phyloP scores from a whole-genome alignment of 2,329 filamentous ascomycete species.

The Penicillium capsulatum region DNA sequence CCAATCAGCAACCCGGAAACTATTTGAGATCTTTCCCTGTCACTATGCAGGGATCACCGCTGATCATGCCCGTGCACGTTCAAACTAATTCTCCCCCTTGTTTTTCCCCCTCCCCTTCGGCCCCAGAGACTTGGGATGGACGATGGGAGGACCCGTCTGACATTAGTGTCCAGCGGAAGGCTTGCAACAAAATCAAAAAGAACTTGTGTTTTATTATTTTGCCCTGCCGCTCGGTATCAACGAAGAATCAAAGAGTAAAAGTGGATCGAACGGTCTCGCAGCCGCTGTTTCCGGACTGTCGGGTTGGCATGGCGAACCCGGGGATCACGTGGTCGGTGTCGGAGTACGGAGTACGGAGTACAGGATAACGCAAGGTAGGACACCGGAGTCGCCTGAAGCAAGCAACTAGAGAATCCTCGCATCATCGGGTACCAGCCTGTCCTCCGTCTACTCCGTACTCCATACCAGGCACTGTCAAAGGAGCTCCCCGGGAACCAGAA shows the following conservation, averaged over 20 bases:
- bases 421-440: too few relatives aligned
- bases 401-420: too few relatives aligned
- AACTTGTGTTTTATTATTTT: too few relatives aligned
- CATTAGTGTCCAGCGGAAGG: too few relatives aligned
- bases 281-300: conserved; percentile 35
- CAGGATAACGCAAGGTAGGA: too few relatives aligned
- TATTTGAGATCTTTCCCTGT: conserved; percentile 38
- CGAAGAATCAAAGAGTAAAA: too few relatives aligned
- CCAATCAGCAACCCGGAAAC: conserved; percentile 29
- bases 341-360: background rate
- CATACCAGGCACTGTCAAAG: background rate
- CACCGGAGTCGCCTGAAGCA: too few relatives aligned
- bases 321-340: conserved; percentile 16
- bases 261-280: conserved; percentile 36
- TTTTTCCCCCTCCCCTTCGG: conserved; percentile 1
- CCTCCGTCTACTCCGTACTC: too few relatives aligned
- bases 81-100: conserved; percentile 10
- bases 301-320: conserved; percentile 29
- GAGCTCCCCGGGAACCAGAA: too few relatives aligned
- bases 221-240: too few relatives aligned
- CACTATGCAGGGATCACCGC: conserved; percentile 24
- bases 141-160: too few relatives aligned
- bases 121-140: background rate
- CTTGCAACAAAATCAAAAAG: too few relatives aligned
- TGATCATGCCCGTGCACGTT: conserved; percentile 23